Base-by-base conservation (phyloP, 768 basidiomycete species). In the Megacollybia marginata region DNA sequence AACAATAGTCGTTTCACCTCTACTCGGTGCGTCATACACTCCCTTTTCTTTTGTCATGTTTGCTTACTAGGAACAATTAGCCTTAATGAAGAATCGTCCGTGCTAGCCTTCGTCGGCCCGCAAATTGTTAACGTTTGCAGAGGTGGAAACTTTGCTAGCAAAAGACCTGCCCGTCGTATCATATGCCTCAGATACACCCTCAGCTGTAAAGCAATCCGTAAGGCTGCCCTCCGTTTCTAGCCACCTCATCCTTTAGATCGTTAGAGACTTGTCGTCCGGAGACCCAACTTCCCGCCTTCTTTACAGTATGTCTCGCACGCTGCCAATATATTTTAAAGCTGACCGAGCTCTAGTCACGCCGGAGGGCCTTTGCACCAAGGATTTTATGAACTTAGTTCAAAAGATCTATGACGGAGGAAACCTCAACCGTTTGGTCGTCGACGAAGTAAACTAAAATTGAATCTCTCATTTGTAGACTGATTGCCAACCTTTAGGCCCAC, bases 51-150 rank as follows among this genome's bases (percentile, higher is more conserved):
- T 11, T 47, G 3, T 28, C 42, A 9, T 8, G 7, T 32, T 40
- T 4, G 36, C 43, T 50, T 42, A n/a, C 23, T 31, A 43, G 20
- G 44, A 32, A 20, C 12, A 35, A 42, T 31, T 52, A 89, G 89
- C 88, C 18, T 66, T 92, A 20, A 91, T 92, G 82, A 83, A 85
- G 63, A 83, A 91, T 57, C 89, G 88, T 87, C 55, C 63, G 76
- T 63, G 18, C n/a, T 33, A 33, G 10, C 19, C 33, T 36, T 28
- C 15, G 4, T n/a, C 8, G 5, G 33, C 51, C 35, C 38, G 53
- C 15, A 15, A 35, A 10, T 43, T 36, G 9, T 33, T 32, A 23
- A 52, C 35, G 23, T 28, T 15, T 51, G 5, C 56, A 90, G 87
- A 90, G 72, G 74, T 89, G n/a, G 66, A 78, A 12, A 75, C 65